A percentile compares a stretch with the other conserved stretches of the same genome.
phyloP scores from a whole-genome alignment of 163 green algal species.

The Volvox carteri region DNA sequence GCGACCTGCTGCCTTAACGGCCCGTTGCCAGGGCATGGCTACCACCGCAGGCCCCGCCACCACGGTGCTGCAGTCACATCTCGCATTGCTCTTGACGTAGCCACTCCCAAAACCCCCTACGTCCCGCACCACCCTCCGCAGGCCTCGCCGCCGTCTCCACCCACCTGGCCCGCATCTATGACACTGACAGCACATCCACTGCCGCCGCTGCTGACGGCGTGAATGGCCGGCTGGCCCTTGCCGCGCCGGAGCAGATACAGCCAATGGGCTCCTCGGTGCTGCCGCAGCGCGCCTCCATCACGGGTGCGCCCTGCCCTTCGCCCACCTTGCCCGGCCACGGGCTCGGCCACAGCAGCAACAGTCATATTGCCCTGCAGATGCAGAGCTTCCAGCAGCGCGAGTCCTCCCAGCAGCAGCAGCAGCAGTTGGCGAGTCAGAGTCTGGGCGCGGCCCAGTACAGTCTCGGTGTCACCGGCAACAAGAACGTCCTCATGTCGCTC shows the following conservation, averaged over 20 bases:
- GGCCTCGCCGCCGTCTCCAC: slow-evolving; percentile 31
- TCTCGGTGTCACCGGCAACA: slow-evolving; percentile 27
- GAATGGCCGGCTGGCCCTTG: not conserved
- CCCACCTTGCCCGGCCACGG: not conserved
- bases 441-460: not conserved
- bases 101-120: not conserved
- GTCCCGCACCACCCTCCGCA: not conserved
- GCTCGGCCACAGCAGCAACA: not conserved
- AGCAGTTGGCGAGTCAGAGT: not conserved
- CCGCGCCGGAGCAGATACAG: not conserved
- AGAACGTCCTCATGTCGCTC: slow-evolving; percentile 34
- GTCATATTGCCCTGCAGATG: slow-evolving; percentile 18
- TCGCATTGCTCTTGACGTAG: not conserved
- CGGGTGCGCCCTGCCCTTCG: not conserved
- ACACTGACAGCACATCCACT: not conserved
- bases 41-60: too few relatives aligned
- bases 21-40: too few relatives aligned
- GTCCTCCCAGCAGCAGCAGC: not conserved
- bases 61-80: too few relatives aligned
- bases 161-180: slow-evolving; percentile 50
- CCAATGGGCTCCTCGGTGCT: too few relatives aligned
- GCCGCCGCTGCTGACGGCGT: not conserved
- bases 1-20: too few relatives aligned
- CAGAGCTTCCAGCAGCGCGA: not conserved
- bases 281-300: slow-evolving; percentile 5